These are phyloP conservation scores for Rhodotorula sp. DNA, from an alignment of 1,284 basidiomycete genomes.

Conservation along the genomic window DNA sequence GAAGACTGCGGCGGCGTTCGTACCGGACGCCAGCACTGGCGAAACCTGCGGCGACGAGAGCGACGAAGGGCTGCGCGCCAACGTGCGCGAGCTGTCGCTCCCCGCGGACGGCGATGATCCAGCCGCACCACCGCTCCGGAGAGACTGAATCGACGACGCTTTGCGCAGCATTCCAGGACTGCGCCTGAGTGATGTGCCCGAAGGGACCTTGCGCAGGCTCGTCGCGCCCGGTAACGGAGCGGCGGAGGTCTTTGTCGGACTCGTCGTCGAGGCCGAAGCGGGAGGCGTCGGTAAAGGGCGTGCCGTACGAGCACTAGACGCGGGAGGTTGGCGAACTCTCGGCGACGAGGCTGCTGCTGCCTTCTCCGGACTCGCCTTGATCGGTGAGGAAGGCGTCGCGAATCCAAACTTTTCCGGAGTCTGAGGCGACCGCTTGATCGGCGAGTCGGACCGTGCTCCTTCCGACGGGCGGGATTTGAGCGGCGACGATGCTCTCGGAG, in stretches of 20 bases:
- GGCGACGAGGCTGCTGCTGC: not conserved
- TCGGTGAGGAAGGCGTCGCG: conserved; percentile 30
- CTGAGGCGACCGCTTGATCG: conserved; percentile 1
- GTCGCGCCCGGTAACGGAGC: not conserved
- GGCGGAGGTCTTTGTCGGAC: conserved; percentile 6
- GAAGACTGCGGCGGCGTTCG: not conserved
- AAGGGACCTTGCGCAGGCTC: conserved; percentile 22
- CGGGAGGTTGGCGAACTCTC: not conserved
- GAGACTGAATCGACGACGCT: conserved; percentile 9
- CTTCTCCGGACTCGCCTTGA: conserved; percentile 25
- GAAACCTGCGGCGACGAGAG: conserved; percentile 20
- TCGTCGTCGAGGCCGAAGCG: not conserved
- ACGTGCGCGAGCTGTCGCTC: not conserved
- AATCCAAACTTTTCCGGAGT: conserved; percentile 32
- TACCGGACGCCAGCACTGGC: conserved; percentile 10
- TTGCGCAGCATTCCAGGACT: conserved; percentile 23
- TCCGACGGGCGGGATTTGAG: conserved; percentile 10
- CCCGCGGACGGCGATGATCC: not conserved
- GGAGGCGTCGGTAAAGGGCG: conserved; percentile 24
- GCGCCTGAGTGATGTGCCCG: conserved; percentile 31
- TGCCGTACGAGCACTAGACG: not conserved
- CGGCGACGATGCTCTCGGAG: not conserved
- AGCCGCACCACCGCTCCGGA: conserved; percentile 10
- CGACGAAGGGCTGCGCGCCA: conserved; percentile 7
- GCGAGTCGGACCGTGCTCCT: not conserved